These are phyloP conservation scores for Paspalum vaginatum DNA, from an alignment of 176 grass and related monocot genomes.

Conservation along the genomic window DNA sequence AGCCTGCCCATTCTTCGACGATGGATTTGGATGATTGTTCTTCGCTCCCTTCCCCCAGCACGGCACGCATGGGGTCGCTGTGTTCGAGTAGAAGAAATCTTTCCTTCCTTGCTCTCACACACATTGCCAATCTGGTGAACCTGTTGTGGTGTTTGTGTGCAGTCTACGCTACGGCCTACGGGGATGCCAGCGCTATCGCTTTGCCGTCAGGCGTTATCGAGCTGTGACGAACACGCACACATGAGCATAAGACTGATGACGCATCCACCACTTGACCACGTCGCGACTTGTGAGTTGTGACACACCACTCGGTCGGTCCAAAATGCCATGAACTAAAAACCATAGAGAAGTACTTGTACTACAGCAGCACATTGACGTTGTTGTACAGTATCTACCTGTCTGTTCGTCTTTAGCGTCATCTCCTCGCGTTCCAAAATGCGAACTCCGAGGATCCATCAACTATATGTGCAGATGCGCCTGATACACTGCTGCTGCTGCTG, in stretches of 20 bases:
- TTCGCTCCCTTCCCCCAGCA: too few species aligned
- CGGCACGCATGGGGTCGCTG: neutral
- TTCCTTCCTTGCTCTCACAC: too few species aligned
- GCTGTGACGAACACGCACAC: neutral
- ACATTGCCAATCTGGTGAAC: too few species aligned
- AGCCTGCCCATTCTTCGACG: neutral
- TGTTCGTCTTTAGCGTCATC: neutral
- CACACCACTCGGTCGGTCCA: too few species aligned
- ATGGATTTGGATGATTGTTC: neutral
- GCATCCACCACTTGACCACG: neutral
- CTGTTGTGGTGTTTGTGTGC: too few species aligned
- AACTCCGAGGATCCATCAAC: constrained; percentile 48
- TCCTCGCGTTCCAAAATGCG: constrained; percentile 42
- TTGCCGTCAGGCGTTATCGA: too few species aligned
- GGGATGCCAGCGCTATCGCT: too few species aligned
- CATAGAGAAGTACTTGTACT: neutral
- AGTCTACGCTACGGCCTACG: too few species aligned
- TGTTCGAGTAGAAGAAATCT: neutral
- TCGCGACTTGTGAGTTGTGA: too few species aligned
- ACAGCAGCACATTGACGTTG: too few species aligned
- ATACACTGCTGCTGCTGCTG: constrained; percentile 4
- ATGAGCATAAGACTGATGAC: neutral
- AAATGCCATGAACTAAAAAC: constrained; percentile 3
- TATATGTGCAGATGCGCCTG: constrained; percentile 34
- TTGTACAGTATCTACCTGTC: neutral